Percentiles rank a stretch among this genome's conserved stretches.
Conservation (phyloP, 176 grass and related monocot species). For the Tillandsia fasciculata region DNA sequence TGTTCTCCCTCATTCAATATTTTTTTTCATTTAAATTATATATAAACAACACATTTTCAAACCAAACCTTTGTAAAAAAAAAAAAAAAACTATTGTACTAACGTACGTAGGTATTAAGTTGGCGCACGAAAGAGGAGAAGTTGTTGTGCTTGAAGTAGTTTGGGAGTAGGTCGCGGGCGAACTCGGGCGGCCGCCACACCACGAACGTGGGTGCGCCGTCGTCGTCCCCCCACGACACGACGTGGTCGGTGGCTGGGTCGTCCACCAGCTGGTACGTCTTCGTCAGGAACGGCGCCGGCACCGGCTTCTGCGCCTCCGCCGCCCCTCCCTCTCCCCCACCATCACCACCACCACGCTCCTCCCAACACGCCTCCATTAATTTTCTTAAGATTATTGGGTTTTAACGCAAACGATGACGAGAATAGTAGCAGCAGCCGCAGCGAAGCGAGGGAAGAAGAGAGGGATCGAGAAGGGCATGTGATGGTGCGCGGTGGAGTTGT, state of each 20-base stretch:
- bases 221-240: constrained; percentile 85
- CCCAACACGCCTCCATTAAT: constrained; percentile 69
- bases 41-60: not conserved
- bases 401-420: no score
- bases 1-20: constrained; percentile 18
- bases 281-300: constrained; percentile 93
- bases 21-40: not conserved
- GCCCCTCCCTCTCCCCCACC: not conserved
- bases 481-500: no score
- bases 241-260: constrained; percentile 72
- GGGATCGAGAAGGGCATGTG: no score
- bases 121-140: constrained; percentile 92
- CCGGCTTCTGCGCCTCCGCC: constrained; percentile 52
- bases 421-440: no score
- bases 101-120: constrained; percentile 95
- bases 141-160: constrained; percentile 99
- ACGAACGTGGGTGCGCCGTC: constrained; percentile 81
- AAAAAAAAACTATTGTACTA: not conserved
- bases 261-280: constrained; percentile 97
- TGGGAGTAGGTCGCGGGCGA: constrained; percentile 84
- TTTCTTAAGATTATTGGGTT: no score
- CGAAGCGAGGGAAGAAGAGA: no score
- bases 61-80: not conserved
- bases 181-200: constrained; percentile 87
- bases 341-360: constrained; percentile 37